Evolutionary conservation across 306 rosid genomes (phyloP).

Genomic region (Prunus padus): DNA sequence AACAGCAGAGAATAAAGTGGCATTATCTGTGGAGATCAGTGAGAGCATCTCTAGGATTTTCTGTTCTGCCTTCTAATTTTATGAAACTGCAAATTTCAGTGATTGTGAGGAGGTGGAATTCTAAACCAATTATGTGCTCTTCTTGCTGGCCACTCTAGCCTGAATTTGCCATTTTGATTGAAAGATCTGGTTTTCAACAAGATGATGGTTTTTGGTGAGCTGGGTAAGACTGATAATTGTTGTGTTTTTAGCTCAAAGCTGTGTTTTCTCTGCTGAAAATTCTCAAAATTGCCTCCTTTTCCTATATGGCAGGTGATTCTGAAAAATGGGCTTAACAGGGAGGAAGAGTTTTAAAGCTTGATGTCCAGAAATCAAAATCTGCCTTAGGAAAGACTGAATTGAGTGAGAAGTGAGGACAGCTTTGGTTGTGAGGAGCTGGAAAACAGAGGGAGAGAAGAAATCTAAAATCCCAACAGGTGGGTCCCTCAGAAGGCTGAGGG

Average conservation of each 20-base stretch:
- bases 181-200: conserved; percentile 20
- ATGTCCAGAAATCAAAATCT: not conserved
- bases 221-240: not conserved
- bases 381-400: not conserved
- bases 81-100: conserved; percentile 1
- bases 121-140: not conserved
- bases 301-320: conserved; percentile 4
- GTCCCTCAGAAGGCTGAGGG: conserved; percentile 14
- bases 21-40: conserved; percentile 22
- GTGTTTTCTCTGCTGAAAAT: not conserved
- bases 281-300: not conserved
- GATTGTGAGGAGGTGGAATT: not conserved
- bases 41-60: conserved; percentile 7
- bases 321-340: conserved; percentile 1
- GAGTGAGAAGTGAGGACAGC: not conserved
- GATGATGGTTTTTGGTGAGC: conserved; percentile 3
- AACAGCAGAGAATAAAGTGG: conserved; percentile 22
- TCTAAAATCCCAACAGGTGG: not conserved
- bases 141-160: not conserved
- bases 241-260: not conserved
- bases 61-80: conserved; percentile 4
- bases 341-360: not conserved
- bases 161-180: conserved; percentile 10
- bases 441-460: not conserved
- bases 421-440: not conserved